Conservation (phyloP, 768 basidiomycete species). For the Boletus insuetus region DNA sequence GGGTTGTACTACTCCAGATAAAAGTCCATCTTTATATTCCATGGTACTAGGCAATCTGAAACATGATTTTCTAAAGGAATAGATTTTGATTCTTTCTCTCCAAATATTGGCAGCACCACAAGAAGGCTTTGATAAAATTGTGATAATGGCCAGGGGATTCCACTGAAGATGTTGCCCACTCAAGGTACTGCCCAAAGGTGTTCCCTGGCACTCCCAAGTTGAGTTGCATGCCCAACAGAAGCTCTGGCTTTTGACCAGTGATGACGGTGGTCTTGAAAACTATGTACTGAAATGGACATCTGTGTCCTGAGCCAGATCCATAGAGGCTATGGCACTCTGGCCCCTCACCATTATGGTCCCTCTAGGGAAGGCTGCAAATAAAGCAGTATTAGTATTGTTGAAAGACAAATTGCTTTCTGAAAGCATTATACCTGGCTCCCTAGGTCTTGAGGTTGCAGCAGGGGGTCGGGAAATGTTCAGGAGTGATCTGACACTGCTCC, state of each 20-base stretch:
- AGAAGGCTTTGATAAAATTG: not conserved
- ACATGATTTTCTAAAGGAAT: not conserved
- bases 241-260: not conserved
- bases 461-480: not conserved
- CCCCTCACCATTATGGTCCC: not conserved
- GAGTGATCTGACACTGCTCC: not conserved
- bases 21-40: no score
- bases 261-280: not conserved
- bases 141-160: not conserved
- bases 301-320: not conserved
- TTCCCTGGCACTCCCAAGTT: not conserved
- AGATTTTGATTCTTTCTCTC: not conserved
- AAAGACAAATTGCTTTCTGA: not conserved
- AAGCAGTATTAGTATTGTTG: not conserved
- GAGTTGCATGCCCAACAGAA: not conserved
- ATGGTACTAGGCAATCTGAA: no score
- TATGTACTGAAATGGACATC: not conserved
- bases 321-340: not conserved
- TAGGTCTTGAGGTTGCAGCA: not conserved
- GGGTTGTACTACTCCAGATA: no score
- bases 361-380: not conserved
- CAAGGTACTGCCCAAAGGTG: not conserved
- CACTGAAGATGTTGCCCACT: not conserved
- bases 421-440: not conserved
- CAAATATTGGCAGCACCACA: not conserved